Base-by-base conservation (phyloP, 2,329 filamentous ascomycete species). In the Chaetoscypha palmicola region DNA sequence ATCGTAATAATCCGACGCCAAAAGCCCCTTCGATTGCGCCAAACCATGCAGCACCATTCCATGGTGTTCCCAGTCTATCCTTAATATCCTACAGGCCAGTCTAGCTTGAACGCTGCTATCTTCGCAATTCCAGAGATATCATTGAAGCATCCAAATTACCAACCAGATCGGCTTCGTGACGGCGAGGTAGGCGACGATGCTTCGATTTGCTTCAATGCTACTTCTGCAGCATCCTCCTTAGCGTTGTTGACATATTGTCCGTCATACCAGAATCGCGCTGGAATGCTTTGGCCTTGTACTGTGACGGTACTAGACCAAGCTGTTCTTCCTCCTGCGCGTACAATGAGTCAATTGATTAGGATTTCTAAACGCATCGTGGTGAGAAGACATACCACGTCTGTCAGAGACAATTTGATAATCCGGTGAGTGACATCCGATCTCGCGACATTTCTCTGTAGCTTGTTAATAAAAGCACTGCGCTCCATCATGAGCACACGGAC, bases 211-310 rank as follows among this genome's bases (percentile, higher is more conserved):
- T 72, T 75, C 48, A 85, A 64, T 20, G 88, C 88, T 49, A 84
- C 76, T 66, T 95, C 87, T 52, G 89, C 88, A n/a, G 87, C 89
- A 62, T 95, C 89, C 65, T 95, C 89, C 66, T 79, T 83, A 46
- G 88, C 88, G 60, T 94, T 94, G 70, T 90, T 79, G 64, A 91
- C 73, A 61, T 87, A 88, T 62, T 87, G 80, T 49, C 88, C 88
- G 64, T 94, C 89, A 66, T 94, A 95, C 87, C 87, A 95, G 67
- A 80, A 94, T 50, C 87, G 78, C 36, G 88, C 88, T n/a, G 73
- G 62, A 57, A 86, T 74, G 36, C 68, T 73, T 39, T 73, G 68
- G 42, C 81, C 81, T 55, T 77, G 71, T 46, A 94, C 76, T n/a
- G 72, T 79, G 46, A 94, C 87, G 47, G 75, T 76, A 69, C 83